phyloP scores from a whole-genome alignment of 495 filamentous ascomycete species.

The Lasiosphaeris hirsuta region DNA sequence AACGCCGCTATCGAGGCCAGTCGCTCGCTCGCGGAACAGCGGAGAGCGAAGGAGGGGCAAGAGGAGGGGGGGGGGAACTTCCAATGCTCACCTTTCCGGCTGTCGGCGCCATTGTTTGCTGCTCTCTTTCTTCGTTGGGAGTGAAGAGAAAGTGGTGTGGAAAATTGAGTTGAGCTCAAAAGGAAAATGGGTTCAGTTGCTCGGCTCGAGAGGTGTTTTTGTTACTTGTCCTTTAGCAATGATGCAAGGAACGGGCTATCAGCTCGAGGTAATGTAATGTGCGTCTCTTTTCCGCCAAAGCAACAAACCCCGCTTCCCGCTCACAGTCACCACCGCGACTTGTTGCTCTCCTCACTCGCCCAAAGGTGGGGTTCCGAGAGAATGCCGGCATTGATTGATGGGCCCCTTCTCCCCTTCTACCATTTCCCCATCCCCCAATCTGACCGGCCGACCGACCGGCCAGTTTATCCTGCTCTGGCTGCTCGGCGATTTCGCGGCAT shows the following conservation, averaged over 20 bases:
- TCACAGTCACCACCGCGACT: background rate
- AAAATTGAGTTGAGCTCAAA: background rate
- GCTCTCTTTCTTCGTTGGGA: constrained; percentile 2
- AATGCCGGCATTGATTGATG: constrained; percentile 13
- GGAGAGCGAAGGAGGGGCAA: constrained; percentile 8
- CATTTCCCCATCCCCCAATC: background rate
- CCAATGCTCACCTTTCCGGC: constrained; percentile 43
- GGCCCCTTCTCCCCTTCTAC: background rate
- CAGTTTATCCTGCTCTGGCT: constrained; percentile 14
- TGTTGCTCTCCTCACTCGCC: background rate
- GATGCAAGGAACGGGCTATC: too few relatives aligned
- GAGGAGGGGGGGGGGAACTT: background rate
- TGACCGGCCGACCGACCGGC: background rate
- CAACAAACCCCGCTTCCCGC: constrained; percentile 13
- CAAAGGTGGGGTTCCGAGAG: constrained; percentile 24
- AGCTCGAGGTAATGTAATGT: background rate
- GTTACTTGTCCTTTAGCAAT: background rate
- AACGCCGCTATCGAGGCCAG: too few relatives aligned
- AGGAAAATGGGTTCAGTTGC: too few relatives aligned
- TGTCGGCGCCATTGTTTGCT: constrained; percentile 41
- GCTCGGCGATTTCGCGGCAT: constrained; percentile 37
- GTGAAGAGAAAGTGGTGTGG: background rate
- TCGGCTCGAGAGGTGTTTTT: background rate
- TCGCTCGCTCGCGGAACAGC: too few relatives aligned
- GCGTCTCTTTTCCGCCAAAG: background rate